Evolutionary conservation across 129 eudicot species (phyloP), one percentile per base, ranked within the genome.

Genomic region (Chrysanthemum lavandulifolium): DNA sequence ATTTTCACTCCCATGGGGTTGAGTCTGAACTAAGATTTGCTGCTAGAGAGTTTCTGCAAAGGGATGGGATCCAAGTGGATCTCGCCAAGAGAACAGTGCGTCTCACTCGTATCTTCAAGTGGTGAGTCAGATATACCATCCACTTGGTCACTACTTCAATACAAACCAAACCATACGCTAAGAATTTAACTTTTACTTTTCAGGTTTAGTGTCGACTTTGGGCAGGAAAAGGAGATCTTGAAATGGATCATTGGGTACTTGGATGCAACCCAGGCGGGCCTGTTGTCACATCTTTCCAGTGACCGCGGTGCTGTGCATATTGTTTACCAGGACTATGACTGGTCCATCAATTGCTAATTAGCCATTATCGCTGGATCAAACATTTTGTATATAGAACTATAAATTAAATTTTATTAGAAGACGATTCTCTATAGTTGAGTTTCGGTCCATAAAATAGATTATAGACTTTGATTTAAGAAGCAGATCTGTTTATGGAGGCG

Each of bases 191-290:
- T 31, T 49, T 56, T 29, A 48, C 48, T 29, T 19, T 68, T 81
- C 93, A 94, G 98, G 98, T 94, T 78, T 68, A 85, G 88, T 73
- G 84, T 68, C 3, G 98, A 94, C 82, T 94, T 94, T 73, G 98
- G 98, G 73, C 83, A 79, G 57, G 98, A 94, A 13, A 94, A 86
- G 25, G 93, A 90, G 72, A 79, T 86, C 15, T 76, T 86, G 18
- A 90, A 80, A 81, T 94, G 96, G 97, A 80, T 90, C 18, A 77
- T 80, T 36, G 81, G 81, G 40, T 94, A 79, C 86, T 82, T 88
- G 84, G 98, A 90, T 77, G 87, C 98, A 67, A 82, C 85, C 36
- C 86, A 88, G 68, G 88, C 97, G 4, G 97, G 98, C 57, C 85
- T 94, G 73, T 66, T 94, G 82, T 86, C 91, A 21, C 98, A 94